These are phyloP conservation scores for Quercus rubra DNA, from an alignment of 306 rosid species.

Conservation along the genomic window DNA sequence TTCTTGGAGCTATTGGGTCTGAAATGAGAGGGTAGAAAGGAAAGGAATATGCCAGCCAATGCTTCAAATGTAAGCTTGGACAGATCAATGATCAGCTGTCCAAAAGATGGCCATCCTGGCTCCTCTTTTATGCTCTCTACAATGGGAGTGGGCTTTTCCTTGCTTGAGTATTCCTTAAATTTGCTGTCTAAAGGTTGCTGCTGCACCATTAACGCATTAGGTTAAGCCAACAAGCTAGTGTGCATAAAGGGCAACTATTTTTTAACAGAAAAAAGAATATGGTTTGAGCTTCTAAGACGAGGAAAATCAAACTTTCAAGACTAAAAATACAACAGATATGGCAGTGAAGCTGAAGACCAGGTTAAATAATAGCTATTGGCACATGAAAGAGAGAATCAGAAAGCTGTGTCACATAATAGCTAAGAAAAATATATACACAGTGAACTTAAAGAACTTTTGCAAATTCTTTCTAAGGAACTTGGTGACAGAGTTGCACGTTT, in stretches of 20 bases:
- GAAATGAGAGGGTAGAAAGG: conserved; percentile 54
- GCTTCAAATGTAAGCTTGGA: conserved; percentile 65
- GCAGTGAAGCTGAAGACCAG: neutral
- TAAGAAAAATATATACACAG: neutral
- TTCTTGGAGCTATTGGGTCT: conserved; percentile 31
- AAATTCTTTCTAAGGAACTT: neutral
- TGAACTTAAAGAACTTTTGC: neutral
- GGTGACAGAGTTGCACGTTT: neutral
- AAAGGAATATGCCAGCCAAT: conserved; percentile 37
- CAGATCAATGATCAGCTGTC: conserved; percentile 70
- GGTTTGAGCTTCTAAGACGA: neutral
- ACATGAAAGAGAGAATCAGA: neutral
- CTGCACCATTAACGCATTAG: conserved; percentile 20
- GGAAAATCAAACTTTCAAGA: neutral
- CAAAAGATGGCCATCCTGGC: conserved; percentile 91
- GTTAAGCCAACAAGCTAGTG: conserved; percentile 22
- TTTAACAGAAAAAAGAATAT: neutral
- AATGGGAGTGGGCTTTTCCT: conserved; percentile 39
- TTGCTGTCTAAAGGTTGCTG: conserved; percentile 38
- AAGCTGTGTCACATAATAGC: neutral
- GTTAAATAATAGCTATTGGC: neutral
- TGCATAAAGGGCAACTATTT: neutral
- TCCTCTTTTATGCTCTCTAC: conserved; percentile 66
- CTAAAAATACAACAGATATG: neutral
- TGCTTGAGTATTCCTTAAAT: conserved; percentile 46